phyloP scores from a whole-genome alignment of 2,329 filamentous ascomycete species.

The Fusarium sororula region DNA sequence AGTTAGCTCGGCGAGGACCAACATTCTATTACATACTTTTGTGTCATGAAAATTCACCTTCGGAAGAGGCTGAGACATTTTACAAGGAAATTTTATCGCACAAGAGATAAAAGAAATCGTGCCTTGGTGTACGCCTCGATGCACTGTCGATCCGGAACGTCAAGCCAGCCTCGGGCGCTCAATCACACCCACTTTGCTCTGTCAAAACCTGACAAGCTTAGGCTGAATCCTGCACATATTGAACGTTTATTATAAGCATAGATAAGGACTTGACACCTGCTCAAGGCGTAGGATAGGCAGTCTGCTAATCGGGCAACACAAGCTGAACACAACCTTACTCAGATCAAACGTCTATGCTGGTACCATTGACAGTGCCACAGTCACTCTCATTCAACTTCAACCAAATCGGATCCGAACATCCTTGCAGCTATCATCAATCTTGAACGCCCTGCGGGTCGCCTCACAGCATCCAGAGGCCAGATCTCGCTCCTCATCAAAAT shows the following conservation, averaged over 20 bases:
- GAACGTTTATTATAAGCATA: not conserved
- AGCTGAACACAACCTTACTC: not conserved
- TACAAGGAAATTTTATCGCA: not conserved
- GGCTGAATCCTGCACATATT: not conserved
- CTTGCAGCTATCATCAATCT: not conserved
- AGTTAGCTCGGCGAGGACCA: not conserved
- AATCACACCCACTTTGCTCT: not conserved
- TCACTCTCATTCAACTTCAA: not conserved
- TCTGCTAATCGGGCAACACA: not conserved
- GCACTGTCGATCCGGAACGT: slow-evolving; percentile 14
- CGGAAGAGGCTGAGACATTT: slow-evolving; percentile 6
- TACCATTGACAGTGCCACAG: not conserved
- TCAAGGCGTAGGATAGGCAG: not conserved
- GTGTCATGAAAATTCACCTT: slow-evolving; percentile 15
- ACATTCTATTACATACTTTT: not conserved
- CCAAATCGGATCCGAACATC: not conserved
- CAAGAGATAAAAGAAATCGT: not conserved
- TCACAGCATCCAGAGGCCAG: not conserved
- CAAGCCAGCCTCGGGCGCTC: not conserved
- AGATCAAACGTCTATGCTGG: not conserved
- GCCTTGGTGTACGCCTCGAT: slow-evolving; percentile 10
- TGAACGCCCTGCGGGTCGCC: not conserved
- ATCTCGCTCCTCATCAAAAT: not conserved
- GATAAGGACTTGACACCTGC: not conserved
- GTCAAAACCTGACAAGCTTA: not conserved